Base-by-base conservation (phyloP, 805 yeast genomes). In the Lipomyces starkeyi region DNA sequence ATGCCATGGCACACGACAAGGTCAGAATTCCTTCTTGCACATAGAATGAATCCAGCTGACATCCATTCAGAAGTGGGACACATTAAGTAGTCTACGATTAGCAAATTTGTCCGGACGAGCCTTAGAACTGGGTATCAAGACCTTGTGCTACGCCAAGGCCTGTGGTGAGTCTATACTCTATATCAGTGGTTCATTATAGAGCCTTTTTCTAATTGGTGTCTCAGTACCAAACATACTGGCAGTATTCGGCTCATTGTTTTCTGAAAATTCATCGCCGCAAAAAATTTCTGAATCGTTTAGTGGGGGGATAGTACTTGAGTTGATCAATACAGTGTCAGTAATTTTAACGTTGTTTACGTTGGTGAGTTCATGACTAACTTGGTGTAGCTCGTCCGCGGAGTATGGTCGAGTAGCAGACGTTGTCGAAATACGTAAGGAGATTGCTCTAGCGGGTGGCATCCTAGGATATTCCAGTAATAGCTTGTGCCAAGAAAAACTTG, bases 391-490 rank as follows among this genome's bases (percentile, higher is more conserved):
- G 13, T 35, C 59, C 22, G 53, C 54, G 22, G 65, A 66, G 34
- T 35, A 58, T 34, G 66, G 66, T 25, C 49, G 62, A 11, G 54
- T 66, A 2, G 20, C 53, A 5, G 66, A 66, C 43, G 22, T 56
- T 25, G 25, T 57, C n/a, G 69, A 62, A 29, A 63, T 66, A 22
- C 54, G 63, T 43, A 32, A 32, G 34, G 69, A 66, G 34, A 29
- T 66, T 32, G 11, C 49, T 2, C 20, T 62, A 4, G 56, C 22
- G 20, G 66, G 64, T 7, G 49, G 58, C 13, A 27, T 40, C 5
- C 3, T 66, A 25, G 34, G 66, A 8, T 20, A 11, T n/a, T 62
- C 47, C 32, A 52, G 60, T 1, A 35, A 55, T 22, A 11, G 17
- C 47, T n/a, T 62, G n/a, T 43, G 59, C 25, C 25, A 17, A 1